Evolutionary conservation across 345 rosid species (phyloP).

Genomic region (Aegle marmelos): DNA sequence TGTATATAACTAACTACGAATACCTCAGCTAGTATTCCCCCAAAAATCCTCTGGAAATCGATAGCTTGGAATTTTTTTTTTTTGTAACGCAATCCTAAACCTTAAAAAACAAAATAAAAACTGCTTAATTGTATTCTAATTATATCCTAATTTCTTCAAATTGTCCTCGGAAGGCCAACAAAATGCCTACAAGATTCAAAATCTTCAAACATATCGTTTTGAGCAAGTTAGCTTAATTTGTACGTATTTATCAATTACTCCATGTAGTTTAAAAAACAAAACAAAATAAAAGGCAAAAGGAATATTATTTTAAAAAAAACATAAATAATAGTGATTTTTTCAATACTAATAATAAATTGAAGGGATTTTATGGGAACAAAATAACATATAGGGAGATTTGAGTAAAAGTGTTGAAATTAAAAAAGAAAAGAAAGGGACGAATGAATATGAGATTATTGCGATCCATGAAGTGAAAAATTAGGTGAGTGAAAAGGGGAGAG

Average conservation of each 20-base stretch:
- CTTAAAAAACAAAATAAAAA: neutral
- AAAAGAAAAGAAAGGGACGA: neutral
- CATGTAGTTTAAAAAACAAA: neutral
- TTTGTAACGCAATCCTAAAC: neutral
- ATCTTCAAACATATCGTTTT: neutral
- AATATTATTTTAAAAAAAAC: neutral
- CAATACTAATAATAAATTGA: too few relatives aligned
- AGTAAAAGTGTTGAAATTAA: neutral
- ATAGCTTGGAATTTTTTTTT: neutral
- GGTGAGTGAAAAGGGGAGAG: neutral
- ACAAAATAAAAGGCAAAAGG: neutral
- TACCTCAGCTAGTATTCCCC: neutral
- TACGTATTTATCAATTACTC: neutral
- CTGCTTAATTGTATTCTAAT: neutral
- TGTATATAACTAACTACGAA: neutral
- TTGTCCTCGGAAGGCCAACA: neutral
- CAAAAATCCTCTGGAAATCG: too few relatives aligned
- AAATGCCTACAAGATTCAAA: neutral
- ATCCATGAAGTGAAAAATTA: constrained; percentile 1
- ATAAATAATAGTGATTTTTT: neutral
- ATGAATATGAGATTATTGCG: neutral
- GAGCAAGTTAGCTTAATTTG: neutral
- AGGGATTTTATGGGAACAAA: neutral
- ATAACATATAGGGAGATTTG: neutral
- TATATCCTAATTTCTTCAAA: neutral